phyloP scores from a whole-genome alignment of 2,329 filamentous ascomycete genomes.

The Calonectria hongkongensis region DNA sequence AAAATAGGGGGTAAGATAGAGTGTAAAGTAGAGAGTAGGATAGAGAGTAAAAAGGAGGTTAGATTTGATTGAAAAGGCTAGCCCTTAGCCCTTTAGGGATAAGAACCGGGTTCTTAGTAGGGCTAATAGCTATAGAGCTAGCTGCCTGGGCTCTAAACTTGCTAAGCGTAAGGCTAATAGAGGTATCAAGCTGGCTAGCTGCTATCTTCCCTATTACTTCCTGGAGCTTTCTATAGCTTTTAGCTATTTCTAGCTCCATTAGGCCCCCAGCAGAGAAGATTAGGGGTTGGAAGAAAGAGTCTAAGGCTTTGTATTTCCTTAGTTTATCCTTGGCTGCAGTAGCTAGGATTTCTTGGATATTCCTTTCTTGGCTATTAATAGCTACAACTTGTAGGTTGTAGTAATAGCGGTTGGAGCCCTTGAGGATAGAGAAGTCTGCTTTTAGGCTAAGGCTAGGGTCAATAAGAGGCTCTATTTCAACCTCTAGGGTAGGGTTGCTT shows the following conservation, averaged over 20 bases:
- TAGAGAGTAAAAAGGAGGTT: too few species aligned
- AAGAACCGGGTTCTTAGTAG: background rate
- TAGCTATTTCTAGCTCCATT: background rate
- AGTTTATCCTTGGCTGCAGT: background rate
- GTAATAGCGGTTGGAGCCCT: background rate
- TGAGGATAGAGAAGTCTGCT: background rate
- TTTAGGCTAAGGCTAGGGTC: background rate
- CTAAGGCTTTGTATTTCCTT: background rate
- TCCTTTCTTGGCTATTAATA: slow-evolving; percentile 1
- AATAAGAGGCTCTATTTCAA: background rate
- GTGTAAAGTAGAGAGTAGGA: too few species aligned
- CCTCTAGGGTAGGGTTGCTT: background rate
- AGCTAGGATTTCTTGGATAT: background rate
- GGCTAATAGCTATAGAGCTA: background rate
- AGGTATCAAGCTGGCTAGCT: background rate
- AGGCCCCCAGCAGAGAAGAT: background rate
- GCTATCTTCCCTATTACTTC: background rate
- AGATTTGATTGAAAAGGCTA: background rate
- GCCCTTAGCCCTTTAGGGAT: background rate
- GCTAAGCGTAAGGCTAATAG: background rate
- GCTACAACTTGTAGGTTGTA: background rate
- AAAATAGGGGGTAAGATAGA: too few species aligned
- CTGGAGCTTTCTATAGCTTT: background rate
- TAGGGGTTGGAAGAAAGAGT: background rate
- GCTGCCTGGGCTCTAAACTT: background rate